Base-by-base conservation (phyloP, 768 basidiomycete genomes). In the Podaxis carcinomalis region DNA sequence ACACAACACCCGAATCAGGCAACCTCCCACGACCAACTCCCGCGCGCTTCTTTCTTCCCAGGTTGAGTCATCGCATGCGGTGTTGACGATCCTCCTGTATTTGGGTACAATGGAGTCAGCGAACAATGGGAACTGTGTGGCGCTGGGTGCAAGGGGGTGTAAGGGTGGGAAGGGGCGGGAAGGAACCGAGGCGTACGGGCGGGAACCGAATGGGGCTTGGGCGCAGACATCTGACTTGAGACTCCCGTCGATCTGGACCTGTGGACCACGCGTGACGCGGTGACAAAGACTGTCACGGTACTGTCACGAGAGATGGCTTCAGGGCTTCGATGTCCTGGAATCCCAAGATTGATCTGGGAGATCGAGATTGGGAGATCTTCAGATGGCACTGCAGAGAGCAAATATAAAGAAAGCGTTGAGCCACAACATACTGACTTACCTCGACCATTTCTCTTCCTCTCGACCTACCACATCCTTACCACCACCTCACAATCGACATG, bases 401-500 rank as follows among this genome's bases (percentile, higher is more conserved):
- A 44, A 51, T 53, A 46, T 19, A 57, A 51, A 59, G 37, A 47
- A 37, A 35, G 36, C 51, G 6, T 27, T 50, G 53, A 42, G 51
- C 63, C 56, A 60, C 56, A 62, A 47, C 56, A 57, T 49, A 49
- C 42, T 44, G 19, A 44, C 39, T 40, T 56, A 44, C 39, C 50
- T 56, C 46, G 47, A 21, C 21, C 28, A 10, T 16, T 36, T 50
- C 65, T 53, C 63, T 54, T 64, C 65, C 64, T 58, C 67, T 65
- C 51, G 59, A 63, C 16, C 50, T 56, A 70, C 19, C 51, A 37
- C 63, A n/a, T n/a, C n/a, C n/a, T n/a, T 44, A 49, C 11, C 53
- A 68, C 23, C 2, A 23, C 23, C 2, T n/a, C 0, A 66, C 61
- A 32, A 68, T 68, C 66, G 71, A 73, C 66, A 84, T 87, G 80